These are phyloP conservation scores for Aspergillus affinis DNA, from an alignment of 495 filamentous ascomycete species.

Conservation along the genomic window DNA sequence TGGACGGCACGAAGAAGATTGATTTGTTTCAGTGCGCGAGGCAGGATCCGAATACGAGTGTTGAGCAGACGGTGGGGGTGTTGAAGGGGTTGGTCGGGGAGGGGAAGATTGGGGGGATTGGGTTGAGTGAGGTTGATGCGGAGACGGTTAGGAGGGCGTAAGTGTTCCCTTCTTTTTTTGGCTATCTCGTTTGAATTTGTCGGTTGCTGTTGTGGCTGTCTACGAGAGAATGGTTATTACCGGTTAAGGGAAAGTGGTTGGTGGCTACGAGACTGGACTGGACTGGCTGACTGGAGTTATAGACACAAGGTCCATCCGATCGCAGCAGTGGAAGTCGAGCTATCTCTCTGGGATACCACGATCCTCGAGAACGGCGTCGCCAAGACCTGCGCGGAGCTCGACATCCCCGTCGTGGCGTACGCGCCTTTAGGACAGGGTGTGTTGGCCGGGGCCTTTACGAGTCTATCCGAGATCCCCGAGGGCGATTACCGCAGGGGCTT, in stretches of 20 bases:
- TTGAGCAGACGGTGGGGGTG: constrained; percentile 56
- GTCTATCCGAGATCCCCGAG: constrained; percentile 58
- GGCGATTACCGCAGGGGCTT: constrained; percentile 52
- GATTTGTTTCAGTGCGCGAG: constrained; percentile 81
- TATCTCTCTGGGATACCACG: constrained; percentile 68
- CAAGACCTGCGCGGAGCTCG: constrained; percentile 65
- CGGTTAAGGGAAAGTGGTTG: neutral
- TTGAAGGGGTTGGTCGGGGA: constrained; percentile 66
- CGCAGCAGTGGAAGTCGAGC: constrained; percentile 74
- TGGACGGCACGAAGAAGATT: constrained; percentile 74
- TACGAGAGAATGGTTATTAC: neutral
- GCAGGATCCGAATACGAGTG: constrained; percentile 61
- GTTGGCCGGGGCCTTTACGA: constrained; percentile 63
- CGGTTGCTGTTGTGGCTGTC: neutral
- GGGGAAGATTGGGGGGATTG: constrained; percentile 78
- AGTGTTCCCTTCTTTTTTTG: constrained; percentile 12
- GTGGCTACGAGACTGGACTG: neutral
- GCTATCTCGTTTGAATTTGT: neutral
- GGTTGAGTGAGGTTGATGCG: constrained; percentile 69
- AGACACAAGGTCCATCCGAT: constrained; percentile 66
- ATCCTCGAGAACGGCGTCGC: constrained; percentile 74
- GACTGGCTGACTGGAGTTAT: constrained; percentile 21
- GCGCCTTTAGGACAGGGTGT: constrained; percentile 56
- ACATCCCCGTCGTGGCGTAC: constrained; percentile 70
- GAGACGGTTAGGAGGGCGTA: constrained; percentile 72